Percentiles rank a stretch among this genome's conserved stretches.
Conservation (phyloP, 768 basidiomycete genomes). For the Baorangia bicolor region DNA sequence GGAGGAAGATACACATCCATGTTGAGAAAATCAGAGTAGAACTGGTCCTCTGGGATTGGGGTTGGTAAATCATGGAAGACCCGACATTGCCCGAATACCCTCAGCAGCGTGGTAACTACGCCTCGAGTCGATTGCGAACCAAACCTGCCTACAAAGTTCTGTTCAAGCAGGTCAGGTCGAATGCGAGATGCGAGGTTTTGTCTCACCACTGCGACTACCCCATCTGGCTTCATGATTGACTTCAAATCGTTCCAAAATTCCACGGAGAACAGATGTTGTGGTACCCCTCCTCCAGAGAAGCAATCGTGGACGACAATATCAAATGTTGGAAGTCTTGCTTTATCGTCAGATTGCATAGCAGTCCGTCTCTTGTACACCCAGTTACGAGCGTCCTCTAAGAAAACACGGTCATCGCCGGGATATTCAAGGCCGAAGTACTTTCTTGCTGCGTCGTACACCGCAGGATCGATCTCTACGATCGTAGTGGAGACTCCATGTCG, state of each 20-base stretch:
- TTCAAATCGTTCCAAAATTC: slow-evolving; percentile 83
- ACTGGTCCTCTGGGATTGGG: slow-evolving; percentile 44
- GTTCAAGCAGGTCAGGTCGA: neutral
- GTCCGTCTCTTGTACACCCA: slow-evolving; percentile 55
- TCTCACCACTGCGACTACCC: slow-evolving; percentile 78
- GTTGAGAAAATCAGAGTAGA: slow-evolving; percentile 51
- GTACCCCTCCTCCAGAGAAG: slow-evolving; percentile 93
- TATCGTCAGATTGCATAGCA: slow-evolving; percentile 22
- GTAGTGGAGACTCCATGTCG: slow-evolving; percentile 70
- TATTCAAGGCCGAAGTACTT: slow-evolving; percentile 77
- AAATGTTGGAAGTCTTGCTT: slow-evolving; percentile 36
- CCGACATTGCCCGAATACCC: slow-evolving; percentile 75
- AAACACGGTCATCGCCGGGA: slow-evolving; percentile 56
- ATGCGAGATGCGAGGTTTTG: neutral
- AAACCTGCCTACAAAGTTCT: slow-evolving; percentile 86
- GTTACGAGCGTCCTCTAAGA: slow-evolving; percentile 72
- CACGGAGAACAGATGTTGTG: slow-evolving; percentile 76
- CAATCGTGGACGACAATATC: slow-evolving; percentile 87
- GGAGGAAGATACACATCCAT: too few relatives aligned
- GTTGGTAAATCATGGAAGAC: slow-evolving; percentile 73
- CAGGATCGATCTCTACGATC: slow-evolving; percentile 91
- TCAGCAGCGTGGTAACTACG: slow-evolving; percentile 66
- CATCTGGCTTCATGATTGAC: slow-evolving; percentile 61
- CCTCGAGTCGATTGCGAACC: slow-evolving; percentile 61
- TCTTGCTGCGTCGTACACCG: slow-evolving; percentile 80